phyloP scores from a whole-genome alignment of 805 yeast species.

The Candida sithepensis region DNA sequence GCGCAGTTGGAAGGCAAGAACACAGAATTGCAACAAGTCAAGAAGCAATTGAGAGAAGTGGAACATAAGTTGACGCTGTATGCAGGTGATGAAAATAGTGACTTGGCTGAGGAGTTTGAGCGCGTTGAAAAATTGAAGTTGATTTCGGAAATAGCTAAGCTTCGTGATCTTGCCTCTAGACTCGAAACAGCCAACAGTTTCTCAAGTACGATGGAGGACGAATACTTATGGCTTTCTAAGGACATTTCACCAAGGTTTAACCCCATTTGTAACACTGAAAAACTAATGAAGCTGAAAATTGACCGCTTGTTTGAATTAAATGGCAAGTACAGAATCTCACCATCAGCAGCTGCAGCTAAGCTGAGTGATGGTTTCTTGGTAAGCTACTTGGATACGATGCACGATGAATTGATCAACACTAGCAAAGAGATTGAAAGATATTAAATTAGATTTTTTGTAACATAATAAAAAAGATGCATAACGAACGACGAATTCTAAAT shows the following conservation, averaged over 20 bases:
- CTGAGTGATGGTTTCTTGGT: not conserved
- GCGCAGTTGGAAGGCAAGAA: conserved; percentile 13
- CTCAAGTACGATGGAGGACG: too few species aligned
- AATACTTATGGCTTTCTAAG: conserved; percentile 4
- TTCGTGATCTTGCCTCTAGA: conserved; percentile 11
- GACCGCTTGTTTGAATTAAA: not conserved
- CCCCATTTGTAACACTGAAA: not conserved
- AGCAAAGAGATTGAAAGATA: not conserved
- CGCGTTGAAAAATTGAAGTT: conserved; percentile 10
- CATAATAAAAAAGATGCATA: too few species aligned
- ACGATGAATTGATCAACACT: conserved; percentile 5
- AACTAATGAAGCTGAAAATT: not conserved
- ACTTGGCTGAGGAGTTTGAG: conserved; percentile 9
- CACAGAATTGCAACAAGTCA: conserved; percentile 1
- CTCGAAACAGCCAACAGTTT: too few species aligned
- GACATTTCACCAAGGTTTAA: conserved; percentile 1
- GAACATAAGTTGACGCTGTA: conserved; percentile 8
- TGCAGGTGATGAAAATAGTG: conserved; percentile 9
- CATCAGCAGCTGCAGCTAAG: not conserved
- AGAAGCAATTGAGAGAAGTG: conserved; percentile 3
- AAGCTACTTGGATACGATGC: conserved; percentile 4
- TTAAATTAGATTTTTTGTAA: not conserved
- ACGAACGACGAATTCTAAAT: too few species aligned
- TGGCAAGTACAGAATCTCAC: not conserved
- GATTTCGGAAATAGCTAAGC: conserved; percentile 10